Conservation (phyloP, 306 rosid genomes). For the Gleditsia sinensis region DNA sequence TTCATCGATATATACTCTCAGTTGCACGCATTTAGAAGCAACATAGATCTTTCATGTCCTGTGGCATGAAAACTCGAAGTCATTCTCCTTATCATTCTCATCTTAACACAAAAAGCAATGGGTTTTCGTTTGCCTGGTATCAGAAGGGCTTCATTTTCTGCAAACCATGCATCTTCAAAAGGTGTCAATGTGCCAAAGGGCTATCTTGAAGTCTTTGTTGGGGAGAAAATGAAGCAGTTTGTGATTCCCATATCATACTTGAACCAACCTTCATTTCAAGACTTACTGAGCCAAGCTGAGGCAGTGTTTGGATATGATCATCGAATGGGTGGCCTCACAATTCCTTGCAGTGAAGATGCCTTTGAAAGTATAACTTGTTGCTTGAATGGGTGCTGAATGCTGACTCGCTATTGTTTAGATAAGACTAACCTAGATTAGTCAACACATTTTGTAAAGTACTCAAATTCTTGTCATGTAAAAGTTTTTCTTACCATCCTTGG, state of each 20-base stretch:
- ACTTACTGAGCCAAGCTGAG: conserved; percentile 33
- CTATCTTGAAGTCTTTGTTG: conserved; percentile 47
- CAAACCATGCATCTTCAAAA: conserved; percentile 27
- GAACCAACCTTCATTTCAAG: conserved; percentile 39
- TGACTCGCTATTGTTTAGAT: neutral
- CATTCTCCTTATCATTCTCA: neutral
- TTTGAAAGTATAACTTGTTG: conserved; percentile 21
- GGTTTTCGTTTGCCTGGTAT: conserved; percentile 35
- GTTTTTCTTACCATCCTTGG: neutral
- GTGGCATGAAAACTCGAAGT: conserved; percentile 6
- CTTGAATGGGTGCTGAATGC: neutral
- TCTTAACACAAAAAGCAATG: conserved; percentile 16
- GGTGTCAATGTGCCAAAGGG: conserved; percentile 49
- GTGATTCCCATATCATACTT: conserved; percentile 42
- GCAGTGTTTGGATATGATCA: conserved; percentile 41
- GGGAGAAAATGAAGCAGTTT: conserved; percentile 44
- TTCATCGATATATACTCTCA: conserved; percentile 39
- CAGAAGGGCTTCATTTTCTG: neutral
- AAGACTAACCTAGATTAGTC: neutral
- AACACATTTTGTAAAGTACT: conserved; percentile 14
- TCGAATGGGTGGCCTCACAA: neutral
- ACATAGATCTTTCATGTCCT: conserved; percentile 13
- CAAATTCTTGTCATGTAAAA: neutral
- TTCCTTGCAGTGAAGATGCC: neutral
- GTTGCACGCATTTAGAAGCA: neutral